Evolutionary conservation across 2,329 filamentous ascomycete species (phyloP).

Genomic region (Ustulina deusta): DNA sequence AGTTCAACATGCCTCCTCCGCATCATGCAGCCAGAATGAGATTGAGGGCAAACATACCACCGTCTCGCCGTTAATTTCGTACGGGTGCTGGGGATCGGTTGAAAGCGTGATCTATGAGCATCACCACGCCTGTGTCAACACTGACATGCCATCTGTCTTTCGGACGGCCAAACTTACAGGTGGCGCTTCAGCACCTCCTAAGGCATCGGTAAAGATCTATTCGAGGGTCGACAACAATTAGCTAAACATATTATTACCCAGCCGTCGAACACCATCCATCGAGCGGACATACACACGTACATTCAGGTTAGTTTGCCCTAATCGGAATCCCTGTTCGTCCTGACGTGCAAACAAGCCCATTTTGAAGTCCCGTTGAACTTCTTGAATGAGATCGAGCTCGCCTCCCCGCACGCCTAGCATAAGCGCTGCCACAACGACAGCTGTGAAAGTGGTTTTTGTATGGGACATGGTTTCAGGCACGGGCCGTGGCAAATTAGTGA

Average conservation of each 20-base stretch:
- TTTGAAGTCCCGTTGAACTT: slow-evolving; percentile 53
- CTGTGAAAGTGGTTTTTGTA: slow-evolving; percentile 25
- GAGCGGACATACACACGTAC: slow-evolving; percentile 33
- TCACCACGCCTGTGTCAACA: slow-evolving; percentile 1
- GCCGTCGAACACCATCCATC: no score
- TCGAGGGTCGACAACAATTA: background rate
- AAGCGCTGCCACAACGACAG: slow-evolving; percentile 38
- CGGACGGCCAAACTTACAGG: slow-evolving; percentile 18
- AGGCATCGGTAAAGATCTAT: slow-evolving; percentile 17
- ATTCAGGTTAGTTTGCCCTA: slow-evolving; percentile 53
- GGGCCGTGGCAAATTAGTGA: background rate
- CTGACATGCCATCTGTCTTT: background rate
- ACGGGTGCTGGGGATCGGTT: slow-evolving; percentile 27
- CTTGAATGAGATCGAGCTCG: slow-evolving; percentile 42
- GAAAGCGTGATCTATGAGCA: slow-evolving; percentile 28
- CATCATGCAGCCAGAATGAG: background rate
- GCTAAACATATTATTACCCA: background rate
- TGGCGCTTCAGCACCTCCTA: slow-evolving; percentile 22
- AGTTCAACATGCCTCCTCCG: background rate
- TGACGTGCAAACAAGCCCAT: slow-evolving; percentile 54
- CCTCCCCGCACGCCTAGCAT: slow-evolving; percentile 38
- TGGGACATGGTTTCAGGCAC: slow-evolving; percentile 14
- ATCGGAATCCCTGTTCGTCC: slow-evolving; percentile 42
- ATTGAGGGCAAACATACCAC: slow-evolving; percentile 20
- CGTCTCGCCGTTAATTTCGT: background rate